Conservation (phyloP, 2,329 filamentous ascomycete genomes). For the Diaporthe sp. region DNA sequence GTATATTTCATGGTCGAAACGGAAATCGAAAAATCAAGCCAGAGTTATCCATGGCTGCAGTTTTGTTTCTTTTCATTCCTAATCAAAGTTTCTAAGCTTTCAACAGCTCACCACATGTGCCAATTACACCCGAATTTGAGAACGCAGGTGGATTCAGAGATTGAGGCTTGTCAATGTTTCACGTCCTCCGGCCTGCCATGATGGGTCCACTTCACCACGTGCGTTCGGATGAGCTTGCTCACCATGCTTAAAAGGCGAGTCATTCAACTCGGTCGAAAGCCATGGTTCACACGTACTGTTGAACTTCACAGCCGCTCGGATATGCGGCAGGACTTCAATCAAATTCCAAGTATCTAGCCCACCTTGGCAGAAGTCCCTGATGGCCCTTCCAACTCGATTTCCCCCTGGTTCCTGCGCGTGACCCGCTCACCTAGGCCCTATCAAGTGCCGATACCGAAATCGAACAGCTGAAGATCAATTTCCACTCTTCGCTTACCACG, state of each 20-base stretch:
- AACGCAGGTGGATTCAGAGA: neutral
- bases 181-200: neutral
- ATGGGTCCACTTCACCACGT: slow-evolving; percentile 1
- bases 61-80: neutral
- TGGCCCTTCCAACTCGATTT: neutral
- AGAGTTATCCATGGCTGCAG: neutral
- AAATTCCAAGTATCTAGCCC: neutral
- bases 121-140: neutral
- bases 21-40: neutral
- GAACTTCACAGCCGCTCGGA: neutral
- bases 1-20: no score
- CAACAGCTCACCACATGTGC: neutral
- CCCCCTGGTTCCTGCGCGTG: slow-evolving; percentile 13
- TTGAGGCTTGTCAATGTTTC: neutral
- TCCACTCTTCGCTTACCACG: slow-evolving; percentile 23
- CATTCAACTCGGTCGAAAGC: neutral
- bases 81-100: neutral
- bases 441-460: slow-evolving; percentile 22
- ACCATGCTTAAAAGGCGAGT: neutral
- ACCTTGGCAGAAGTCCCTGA: slow-evolving; percentile 9
- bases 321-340: neutral
- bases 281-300: neutral
- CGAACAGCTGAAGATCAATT: slow-evolving; percentile 8
- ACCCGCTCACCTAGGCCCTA: slow-evolving; percentile 26
- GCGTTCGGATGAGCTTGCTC: neutral